phyloP scores from a whole-genome alignment of 2,329 filamentous ascomycete species.

The Claviceps cyperi region DNA sequence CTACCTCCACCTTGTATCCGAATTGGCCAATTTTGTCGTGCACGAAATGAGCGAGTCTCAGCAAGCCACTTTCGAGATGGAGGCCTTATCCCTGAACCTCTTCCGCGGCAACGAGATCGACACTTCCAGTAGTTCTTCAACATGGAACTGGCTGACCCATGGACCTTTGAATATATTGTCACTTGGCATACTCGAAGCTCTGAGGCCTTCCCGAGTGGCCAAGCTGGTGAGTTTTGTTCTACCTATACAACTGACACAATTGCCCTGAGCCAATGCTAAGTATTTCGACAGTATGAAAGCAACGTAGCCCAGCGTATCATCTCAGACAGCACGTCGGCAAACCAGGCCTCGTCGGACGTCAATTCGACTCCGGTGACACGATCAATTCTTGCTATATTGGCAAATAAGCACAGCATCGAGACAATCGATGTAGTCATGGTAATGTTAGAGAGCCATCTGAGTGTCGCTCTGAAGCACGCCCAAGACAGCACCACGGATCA shows the following conservation, averaged over 20 bases:
- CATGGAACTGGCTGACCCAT: constrained; percentile 20
- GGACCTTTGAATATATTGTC: constrained; percentile 21
- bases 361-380: constrained; percentile 15
- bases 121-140: neutral
- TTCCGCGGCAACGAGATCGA: constrained; percentile 19
- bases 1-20: constrained; percentile 23
- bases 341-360: constrained; percentile 1
- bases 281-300: constrained; percentile 18
- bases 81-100: constrained; percentile 21
- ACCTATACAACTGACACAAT: neutral
- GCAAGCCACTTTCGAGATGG: constrained; percentile 18
- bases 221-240: constrained; percentile 17
- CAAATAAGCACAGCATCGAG: constrained; percentile 31
- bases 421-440: constrained; percentile 13
- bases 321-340: constrained; percentile 12
- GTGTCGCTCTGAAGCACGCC: constrained; percentile 9
- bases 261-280: neutral
- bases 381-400: constrained; percentile 26
- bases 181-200: constrained; percentile 23
- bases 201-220: constrained; percentile 20
- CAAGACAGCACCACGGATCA: neutral
- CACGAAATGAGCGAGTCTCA: constrained; percentile 23
- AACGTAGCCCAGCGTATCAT: constrained; percentile 23
- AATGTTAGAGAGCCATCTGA: constrained; percentile 14
- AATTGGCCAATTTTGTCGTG: constrained; percentile 21